Conservation (phyloP, 2,329 filamentous ascomycete species). For the Trichoderma endophyticum region DNA sequence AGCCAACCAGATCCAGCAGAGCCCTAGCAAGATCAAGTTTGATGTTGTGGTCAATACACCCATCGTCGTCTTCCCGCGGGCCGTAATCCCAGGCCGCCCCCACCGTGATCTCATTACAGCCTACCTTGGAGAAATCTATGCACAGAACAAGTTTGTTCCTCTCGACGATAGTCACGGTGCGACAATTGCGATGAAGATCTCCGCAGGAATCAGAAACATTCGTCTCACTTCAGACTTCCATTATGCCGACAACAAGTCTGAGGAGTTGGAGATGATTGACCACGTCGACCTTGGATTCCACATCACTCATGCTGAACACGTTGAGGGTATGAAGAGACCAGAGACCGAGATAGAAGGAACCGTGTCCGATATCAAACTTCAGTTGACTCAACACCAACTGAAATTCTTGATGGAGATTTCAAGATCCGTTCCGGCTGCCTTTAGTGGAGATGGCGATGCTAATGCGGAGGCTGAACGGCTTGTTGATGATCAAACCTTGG, state of each 20-base stretch:
- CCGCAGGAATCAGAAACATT: constrained; percentile 87
- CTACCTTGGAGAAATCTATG: constrained; percentile 95
- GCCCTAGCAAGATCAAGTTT: constrained; percentile 85
- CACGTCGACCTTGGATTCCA: constrained; percentile 93
- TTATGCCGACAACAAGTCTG: constrained; percentile 66
- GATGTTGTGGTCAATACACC: constrained; percentile 92
- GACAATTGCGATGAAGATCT: constrained; percentile 81
- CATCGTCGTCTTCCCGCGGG: constrained; percentile 88
- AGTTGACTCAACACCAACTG: constrained; percentile 85
- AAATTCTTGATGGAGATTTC: constrained; percentile 87
- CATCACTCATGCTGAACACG: constrained; percentile 88
- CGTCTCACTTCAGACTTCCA: constrained; percentile 86
- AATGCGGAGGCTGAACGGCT: constrained; percentile 74
- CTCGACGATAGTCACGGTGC: constrained; percentile 73
- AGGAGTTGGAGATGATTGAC: constrained; percentile 95
- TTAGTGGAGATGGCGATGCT: constrained; percentile 65
- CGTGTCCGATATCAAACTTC: constrained; percentile 90
- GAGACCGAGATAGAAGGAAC: constrained; percentile 88
- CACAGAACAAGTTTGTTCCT: constrained; percentile 85
- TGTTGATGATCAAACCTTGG: constrained; percentile 57
- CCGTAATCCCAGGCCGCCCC: constrained; percentile 65
- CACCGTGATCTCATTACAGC: constrained; percentile 83
- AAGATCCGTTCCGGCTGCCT: constrained; percentile 81
- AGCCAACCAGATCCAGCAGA: constrained; percentile 89
- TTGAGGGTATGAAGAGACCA: constrained; percentile 70